A percentile compares a stretch with the other conserved stretches of the same genome.
Conservation (phyloP, 1,284 basidiomycete species). For the Marasmius tenuissimus region DNA sequence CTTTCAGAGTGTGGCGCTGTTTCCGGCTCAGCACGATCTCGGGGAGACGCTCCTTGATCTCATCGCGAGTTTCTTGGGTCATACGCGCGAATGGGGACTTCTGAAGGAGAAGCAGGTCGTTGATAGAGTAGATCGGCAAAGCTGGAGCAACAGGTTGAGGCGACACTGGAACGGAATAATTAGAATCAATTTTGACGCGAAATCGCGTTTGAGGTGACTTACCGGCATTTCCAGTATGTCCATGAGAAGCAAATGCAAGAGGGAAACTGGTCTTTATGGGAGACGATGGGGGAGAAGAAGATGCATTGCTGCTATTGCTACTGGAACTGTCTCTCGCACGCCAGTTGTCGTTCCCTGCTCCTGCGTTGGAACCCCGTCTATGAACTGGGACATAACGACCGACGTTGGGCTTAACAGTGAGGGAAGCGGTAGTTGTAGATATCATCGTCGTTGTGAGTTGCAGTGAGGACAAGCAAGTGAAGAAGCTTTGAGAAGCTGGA, state of each 20-base stretch:
- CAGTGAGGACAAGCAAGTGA: neutral
- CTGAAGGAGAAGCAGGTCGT: conserved; percentile 6
- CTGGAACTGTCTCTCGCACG: neutral
- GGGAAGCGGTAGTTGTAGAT: neutral
- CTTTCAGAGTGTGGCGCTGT: neutral
- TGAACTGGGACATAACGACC: neutral
- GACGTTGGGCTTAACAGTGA: neutral
- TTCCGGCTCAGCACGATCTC: conserved; percentile 8
- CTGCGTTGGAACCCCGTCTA: neutral
- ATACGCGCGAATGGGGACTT: conserved; percentile 4
- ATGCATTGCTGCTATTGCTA: neutral
- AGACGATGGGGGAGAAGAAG: conserved; percentile 12
- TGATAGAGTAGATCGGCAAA: conserved; percentile 10
- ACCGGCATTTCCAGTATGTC: conserved; percentile 15
- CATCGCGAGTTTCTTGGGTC: conserved; percentile 4
- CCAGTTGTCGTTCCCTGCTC: neutral
- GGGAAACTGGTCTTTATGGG: conserved; percentile 16
- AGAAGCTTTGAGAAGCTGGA: neutral
- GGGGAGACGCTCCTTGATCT: conserved; percentile 6
- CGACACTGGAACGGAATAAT: neutral
- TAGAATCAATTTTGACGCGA: neutral
- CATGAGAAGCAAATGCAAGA: conserved; percentile 24
- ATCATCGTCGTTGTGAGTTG: neutral
- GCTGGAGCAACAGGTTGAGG: neutral
- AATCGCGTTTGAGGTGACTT: neutral